Evolutionary conservation across 2,329 filamentous ascomycete genomes (phyloP).

Genomic region (Xylariaceae sp.): DNA sequence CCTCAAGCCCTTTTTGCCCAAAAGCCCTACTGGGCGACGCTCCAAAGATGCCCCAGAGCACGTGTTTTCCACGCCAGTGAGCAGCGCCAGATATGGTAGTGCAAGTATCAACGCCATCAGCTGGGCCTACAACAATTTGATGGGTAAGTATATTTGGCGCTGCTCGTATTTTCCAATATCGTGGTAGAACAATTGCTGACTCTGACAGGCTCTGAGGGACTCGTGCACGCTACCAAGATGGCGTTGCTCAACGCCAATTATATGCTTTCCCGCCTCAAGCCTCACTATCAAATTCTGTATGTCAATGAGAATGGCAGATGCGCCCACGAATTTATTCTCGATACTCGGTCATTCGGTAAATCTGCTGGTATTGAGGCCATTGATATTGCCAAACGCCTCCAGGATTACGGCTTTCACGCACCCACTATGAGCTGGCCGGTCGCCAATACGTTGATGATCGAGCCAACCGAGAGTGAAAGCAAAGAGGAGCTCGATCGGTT

Average conservation of each 20-base stretch:
- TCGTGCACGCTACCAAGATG: constrained; percentile 86
- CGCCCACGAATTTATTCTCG: constrained; percentile 96
- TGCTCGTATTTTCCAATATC: not conserved
- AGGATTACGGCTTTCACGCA: constrained; percentile 96
- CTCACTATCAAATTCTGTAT: constrained; percentile 88
- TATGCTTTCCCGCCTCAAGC: constrained; percentile 79
- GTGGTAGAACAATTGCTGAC: constrained; percentile 11
- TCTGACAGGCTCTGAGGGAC: constrained; percentile 55
- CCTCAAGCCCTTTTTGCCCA: constrained; percentile 72
- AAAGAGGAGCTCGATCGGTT: constrained; percentile 92
- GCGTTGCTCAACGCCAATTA: constrained; percentile 97
- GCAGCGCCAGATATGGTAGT: constrained; percentile 79
- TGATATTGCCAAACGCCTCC: constrained; percentile 91
- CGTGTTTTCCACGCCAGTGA: constrained; percentile 55
- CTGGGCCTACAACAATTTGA: constrained; percentile 93
- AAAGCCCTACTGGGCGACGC: constrained; percentile 34
- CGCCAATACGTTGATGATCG: constrained; percentile 93
- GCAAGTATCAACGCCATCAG: constrained; percentile 91
- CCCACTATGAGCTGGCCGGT: constrained; percentile 98
- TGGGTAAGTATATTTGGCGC: constrained; percentile 54
- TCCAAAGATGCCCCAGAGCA: not conserved
- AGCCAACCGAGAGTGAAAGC: constrained; percentile 90
- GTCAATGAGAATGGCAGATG: constrained; percentile 84
- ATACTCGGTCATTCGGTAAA: constrained; percentile 79
- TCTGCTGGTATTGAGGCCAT: constrained; percentile 82